These are phyloP conservation scores for Fusarium haematococcum DNA, from an alignment of 2,329 filamentous ascomycete genomes.

Conservation along the genomic window DNA sequence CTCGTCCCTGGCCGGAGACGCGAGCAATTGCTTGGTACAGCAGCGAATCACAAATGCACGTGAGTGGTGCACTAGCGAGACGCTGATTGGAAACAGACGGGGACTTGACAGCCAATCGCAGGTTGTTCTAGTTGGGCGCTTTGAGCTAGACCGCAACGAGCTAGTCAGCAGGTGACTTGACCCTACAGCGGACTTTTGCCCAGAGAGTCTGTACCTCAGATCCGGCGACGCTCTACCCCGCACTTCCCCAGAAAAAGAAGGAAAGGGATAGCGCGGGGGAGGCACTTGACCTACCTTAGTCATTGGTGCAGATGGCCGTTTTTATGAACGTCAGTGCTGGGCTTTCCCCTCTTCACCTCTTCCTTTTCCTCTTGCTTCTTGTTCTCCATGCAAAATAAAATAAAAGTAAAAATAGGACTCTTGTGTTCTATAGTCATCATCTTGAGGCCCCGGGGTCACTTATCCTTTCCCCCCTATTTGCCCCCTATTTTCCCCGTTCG, in stretches of 20 bases:
- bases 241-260: neutral
- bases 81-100: neutral
- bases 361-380: neutral
- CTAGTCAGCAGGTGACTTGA: neutral
- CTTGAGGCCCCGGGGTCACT: neutral
- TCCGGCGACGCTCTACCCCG: neutral
- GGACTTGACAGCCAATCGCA: neutral
- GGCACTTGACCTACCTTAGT: neutral
- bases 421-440: neutral
- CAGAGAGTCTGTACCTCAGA: no score
- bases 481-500: neutral
- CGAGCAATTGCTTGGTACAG: no score
- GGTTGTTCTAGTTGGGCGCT: neutral
- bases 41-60: neutral
- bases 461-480: neutral
- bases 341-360: neutral
- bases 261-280: neutral
- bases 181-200: no score
- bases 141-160: neutral
- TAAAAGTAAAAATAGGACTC: neutral
- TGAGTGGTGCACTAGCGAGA: no score
- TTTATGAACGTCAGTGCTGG: neutral
- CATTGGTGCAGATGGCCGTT: neutral
- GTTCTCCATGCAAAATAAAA: neutral
- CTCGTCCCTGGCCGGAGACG: no score